Conservation (phyloP, 768 basidiomycete genomes). For the Ramaria sp. region DNA sequence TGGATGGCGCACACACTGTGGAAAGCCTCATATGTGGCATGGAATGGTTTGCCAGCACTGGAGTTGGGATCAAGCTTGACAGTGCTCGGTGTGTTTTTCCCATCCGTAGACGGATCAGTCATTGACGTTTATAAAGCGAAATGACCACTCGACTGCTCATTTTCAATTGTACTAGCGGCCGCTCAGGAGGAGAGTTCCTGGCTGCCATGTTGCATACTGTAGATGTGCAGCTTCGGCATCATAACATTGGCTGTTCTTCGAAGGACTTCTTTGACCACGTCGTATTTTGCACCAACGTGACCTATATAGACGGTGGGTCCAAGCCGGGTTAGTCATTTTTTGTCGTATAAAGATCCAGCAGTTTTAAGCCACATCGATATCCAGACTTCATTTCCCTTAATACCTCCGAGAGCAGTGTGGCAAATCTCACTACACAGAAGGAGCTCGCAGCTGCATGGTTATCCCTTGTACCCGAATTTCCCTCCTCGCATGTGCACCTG, state of each 20-base stretch:
- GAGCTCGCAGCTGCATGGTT: slow-evolving; percentile 70
- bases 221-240: slow-evolving; percentile 32
- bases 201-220: slow-evolving; percentile 44
- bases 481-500: slow-evolving; percentile 56
- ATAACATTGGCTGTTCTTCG: slow-evolving; percentile 14
- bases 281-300: slow-evolving; percentile 94
- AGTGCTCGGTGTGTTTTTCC: slow-evolving; percentile 13
- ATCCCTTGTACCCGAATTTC: slow-evolving; percentile 48
- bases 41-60: slow-evolving; percentile 74
- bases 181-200: slow-evolving; percentile 70
- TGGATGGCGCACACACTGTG: slow-evolving; percentile 92
- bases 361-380: neutral
- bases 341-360: neutral
- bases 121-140: slow-evolving; percentile 5
- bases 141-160: slow-evolving; percentile 51
- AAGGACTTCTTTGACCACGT: slow-evolving; percentile 70
- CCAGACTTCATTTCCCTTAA: slow-evolving; percentile 67
- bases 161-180: slow-evolving; percentile 92
- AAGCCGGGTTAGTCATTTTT: slow-evolving; percentile 62
- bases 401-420: slow-evolving; percentile 50
- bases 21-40: slow-evolving; percentile 85
- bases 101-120: neutral
- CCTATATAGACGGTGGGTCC: slow-evolving; percentile 78
- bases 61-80: slow-evolving; percentile 31
- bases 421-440: slow-evolving; percentile 61